phyloP scores from a whole-genome alignment of 1,284 basidiomycete genomes.

The Puccinia triticina region DNA sequence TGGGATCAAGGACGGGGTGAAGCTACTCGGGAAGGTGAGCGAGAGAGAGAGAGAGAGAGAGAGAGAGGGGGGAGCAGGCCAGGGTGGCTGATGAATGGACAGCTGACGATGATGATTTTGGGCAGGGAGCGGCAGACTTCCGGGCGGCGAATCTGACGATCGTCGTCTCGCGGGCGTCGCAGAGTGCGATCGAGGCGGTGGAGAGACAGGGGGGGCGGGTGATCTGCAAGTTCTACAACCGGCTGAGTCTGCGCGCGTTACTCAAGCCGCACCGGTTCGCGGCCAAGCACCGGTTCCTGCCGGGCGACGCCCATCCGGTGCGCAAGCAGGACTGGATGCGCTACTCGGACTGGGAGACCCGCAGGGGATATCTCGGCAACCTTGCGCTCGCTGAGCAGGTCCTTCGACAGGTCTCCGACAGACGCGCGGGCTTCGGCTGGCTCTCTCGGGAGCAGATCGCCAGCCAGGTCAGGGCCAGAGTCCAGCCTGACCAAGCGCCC shows the following conservation, averaged over 20 bases:
- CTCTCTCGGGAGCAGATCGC: constrained; percentile 31
- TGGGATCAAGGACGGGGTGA: constrained; percentile 83
- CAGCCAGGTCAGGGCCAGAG: constrained; percentile 31
- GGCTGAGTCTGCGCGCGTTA: constrained; percentile 77
- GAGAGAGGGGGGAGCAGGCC: constrained; percentile 64
- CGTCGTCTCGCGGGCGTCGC: constrained; percentile 80
- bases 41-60: constrained; percentile 66
- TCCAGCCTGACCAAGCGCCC: not conserved
- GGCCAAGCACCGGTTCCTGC: constrained; percentile 43
- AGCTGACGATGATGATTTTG: constrained; percentile 17
- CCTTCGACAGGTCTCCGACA: not conserved
- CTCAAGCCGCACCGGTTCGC: constrained; percentile 64
- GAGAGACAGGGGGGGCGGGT: constrained; percentile 80
- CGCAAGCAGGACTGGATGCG: constrained; percentile 48
- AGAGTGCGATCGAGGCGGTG: constrained; percentile 80
- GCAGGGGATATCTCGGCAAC: constrained; percentile 49
- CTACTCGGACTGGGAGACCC: constrained; percentile 49
- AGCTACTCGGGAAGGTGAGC: constrained; percentile 75
- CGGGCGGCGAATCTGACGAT: constrained; percentile 74
- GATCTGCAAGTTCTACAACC: constrained; percentile 89
- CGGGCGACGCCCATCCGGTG: constrained; percentile 38
- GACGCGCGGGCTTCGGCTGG: constrained; percentile 30
- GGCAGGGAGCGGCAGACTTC: constrained; percentile 71
- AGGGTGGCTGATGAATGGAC: constrained; percentile 10
- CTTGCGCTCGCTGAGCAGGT: not conserved